These are phyloP conservation scores for Yamadazyma sp. DNA, from an alignment of 805 yeast genomes.

Conservation along the genomic window DNA sequence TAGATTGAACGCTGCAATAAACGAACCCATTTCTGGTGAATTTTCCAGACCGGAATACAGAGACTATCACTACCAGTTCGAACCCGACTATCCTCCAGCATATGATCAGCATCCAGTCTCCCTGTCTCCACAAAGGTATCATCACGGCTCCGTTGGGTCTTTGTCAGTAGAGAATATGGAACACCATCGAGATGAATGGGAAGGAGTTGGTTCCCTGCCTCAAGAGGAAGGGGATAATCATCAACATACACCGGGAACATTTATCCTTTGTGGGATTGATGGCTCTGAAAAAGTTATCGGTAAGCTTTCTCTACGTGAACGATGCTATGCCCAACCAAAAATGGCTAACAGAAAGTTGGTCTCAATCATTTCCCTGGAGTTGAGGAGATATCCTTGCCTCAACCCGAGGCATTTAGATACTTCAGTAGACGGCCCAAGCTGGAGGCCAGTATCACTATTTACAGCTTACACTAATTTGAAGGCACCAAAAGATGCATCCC, in stretches of 20 bases:
- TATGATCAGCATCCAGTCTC: too few species aligned
- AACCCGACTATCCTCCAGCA: too few species aligned
- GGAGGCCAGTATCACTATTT: constrained; percentile 35
- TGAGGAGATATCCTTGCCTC: too few species aligned
- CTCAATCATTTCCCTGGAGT: background rate
- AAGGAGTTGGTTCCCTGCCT: too few species aligned
- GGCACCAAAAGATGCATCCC: constrained; percentile 19
- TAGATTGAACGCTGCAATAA: background rate
- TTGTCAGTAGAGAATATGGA: too few species aligned
- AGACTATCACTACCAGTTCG: too few species aligned
- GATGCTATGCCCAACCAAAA: background rate
- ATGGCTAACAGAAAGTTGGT: background rate
- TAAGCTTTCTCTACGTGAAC: background rate
- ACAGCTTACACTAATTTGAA: constrained; percentile 34
- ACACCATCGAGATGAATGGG: background rate
- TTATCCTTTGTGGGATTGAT: constrained; percentile 3
- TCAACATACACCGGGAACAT: constrained; percentile 2
- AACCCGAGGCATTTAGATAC: constrained; percentile 3
- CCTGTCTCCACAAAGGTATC: too few species aligned
- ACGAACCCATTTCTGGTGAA: background rate
- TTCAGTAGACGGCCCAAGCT: constrained; percentile 9
- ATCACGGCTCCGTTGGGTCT: too few species aligned
- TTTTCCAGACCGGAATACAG: too few species aligned
- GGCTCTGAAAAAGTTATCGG: constrained; percentile 5
- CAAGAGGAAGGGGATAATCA: too few species aligned